A percentile compares a stretch with the other conserved stretches of the same genome.
These are phyloP conservation scores for Fraxinus albicans DNA, from an alignment of 305 asterid genomes.

Conservation along the genomic window DNA sequence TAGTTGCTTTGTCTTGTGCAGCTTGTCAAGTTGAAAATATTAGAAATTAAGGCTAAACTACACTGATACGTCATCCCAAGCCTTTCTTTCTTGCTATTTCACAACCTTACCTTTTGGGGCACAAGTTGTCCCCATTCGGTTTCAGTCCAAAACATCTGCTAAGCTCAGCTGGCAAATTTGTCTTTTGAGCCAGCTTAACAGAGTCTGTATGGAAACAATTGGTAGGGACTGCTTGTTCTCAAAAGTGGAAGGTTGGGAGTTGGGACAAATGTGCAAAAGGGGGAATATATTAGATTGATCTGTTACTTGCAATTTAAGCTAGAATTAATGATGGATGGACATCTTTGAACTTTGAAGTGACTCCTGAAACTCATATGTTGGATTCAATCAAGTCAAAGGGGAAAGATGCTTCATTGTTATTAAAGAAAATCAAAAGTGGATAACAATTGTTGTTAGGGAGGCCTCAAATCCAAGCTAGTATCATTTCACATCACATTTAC, in stretches of 20 bases:
- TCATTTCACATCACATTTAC: not conserved
- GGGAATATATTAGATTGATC: not conserved
- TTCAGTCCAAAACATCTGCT: not conserved
- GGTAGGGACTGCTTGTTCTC: not conserved
- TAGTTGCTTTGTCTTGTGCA: too few relatives aligned
- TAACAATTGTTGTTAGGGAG: not conserved
- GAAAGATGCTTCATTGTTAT: not conserved
- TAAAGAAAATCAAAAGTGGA: not conserved
- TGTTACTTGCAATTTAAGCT: not conserved
- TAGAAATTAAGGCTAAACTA: too few relatives aligned
- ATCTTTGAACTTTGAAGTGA: not conserved
- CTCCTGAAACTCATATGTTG: not conserved
- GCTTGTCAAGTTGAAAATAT: too few relatives aligned
- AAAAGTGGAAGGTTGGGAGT: not conserved
- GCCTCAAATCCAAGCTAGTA: not conserved
- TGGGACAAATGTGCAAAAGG: not conserved
- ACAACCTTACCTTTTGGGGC: not conserved
- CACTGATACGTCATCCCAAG: too few relatives aligned
- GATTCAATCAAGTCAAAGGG: not conserved
- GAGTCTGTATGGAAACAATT: not conserved
- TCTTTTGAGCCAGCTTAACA: not conserved
- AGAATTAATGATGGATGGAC: not conserved
- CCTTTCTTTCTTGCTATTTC: not conserved
- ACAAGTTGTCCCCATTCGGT: not conserved
- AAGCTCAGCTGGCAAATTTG: not conserved